Evolutionary conservation across 305 asterid genomes (phyloP).

Genomic region (Andrographis paniculata): DNA sequence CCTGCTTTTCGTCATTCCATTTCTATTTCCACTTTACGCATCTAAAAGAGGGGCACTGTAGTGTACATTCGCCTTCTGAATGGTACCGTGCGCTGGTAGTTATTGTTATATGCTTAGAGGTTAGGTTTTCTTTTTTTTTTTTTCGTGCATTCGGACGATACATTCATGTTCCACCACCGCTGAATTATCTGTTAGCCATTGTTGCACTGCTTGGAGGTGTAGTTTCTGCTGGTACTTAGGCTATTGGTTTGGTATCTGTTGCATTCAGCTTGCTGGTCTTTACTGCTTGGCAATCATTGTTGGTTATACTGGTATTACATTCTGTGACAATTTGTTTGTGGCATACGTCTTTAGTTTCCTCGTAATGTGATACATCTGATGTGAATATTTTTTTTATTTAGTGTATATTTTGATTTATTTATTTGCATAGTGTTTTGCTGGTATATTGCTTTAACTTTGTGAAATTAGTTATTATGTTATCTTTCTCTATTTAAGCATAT

Average conservation of each 20-base stretch:
- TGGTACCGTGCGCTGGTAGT: constrained; percentile 72
- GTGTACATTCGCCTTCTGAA: constrained; percentile 88
- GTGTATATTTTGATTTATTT: too few relatives aligned
- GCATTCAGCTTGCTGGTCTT: constrained; percentile 68
- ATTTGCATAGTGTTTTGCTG: too few relatives aligned
- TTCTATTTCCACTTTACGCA: constrained; percentile 81
- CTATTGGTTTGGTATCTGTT: constrained; percentile 82
- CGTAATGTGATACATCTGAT: too few relatives aligned
- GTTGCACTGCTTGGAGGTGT: constrained; percentile 93
- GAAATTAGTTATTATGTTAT: too few relatives aligned
- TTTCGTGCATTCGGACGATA: constrained; percentile 93
- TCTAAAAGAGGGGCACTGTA: constrained; percentile 91
- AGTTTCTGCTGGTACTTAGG: constrained; percentile 70
- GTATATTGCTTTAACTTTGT: too few relatives aligned
- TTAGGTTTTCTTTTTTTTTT: constrained; percentile 94
- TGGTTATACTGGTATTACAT: constrained; percentile 94
- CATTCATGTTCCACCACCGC: constrained; percentile 93
- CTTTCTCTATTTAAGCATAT: too few relatives aligned
- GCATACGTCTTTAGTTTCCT: too few relatives aligned
- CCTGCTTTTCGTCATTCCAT: constrained; percentile 82
- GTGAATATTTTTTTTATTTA: too few relatives aligned
- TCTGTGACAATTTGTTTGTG: too few relatives aligned
- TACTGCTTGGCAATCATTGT: constrained; percentile 67
- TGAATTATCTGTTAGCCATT: constrained; percentile 77
- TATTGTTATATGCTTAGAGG: constrained; percentile 83